These are phyloP conservation scores for Candida vaughaniae DNA, from an alignment of 805 yeast species.

Conservation along the genomic window DNA sequence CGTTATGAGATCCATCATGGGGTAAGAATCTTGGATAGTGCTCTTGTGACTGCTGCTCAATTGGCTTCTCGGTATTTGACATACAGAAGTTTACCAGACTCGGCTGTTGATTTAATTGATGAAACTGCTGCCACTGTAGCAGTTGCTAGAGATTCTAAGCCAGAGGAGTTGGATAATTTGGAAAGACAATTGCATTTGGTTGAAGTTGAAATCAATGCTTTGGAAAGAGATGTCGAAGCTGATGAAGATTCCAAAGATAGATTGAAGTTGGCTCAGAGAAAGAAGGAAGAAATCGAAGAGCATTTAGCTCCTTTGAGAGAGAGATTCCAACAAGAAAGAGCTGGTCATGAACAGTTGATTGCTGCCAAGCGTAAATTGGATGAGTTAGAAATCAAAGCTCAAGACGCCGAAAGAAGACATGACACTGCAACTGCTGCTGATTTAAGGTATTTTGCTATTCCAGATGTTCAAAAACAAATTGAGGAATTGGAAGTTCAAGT, in stretches of 20 bases:
- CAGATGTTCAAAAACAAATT: slow-evolving; percentile 80
- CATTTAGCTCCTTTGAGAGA: slow-evolving; percentile 81
- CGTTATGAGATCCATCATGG: slow-evolving; percentile 97
- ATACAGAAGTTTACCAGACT: slow-evolving; percentile 93
- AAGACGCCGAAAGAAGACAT: slow-evolving; percentile 95
- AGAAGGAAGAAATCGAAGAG: slow-evolving; percentile 81
- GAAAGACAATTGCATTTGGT: slow-evolving; percentile 90
- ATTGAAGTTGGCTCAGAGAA: slow-evolving; percentile 72
- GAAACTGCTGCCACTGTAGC: slow-evolving; percentile 97
- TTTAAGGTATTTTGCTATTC: slow-evolving; percentile 94
- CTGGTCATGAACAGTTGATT: slow-evolving; percentile 88
- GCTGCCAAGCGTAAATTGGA: slow-evolving; percentile 87
- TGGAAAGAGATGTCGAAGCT: slow-evolving; percentile 92
- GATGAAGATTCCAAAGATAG: slow-evolving; percentile 83
- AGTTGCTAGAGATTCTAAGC: slow-evolving; percentile 96
- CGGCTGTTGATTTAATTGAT: slow-evolving; percentile 94
- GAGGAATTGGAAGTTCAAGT: slow-evolving; percentile 71
- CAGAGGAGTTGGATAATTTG: slow-evolving; percentile 90
- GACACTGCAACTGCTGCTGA: slow-evolving; percentile 96
- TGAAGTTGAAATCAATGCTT: slow-evolving; percentile 94
- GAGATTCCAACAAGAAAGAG: slow-evolving; percentile 80
- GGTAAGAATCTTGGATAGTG: slow-evolving; percentile 91
- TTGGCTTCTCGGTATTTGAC: slow-evolving; percentile 92
- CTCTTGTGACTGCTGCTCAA: slow-evolving; percentile 91
- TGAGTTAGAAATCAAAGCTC: slow-evolving; percentile 88